Conservation (phyloP, 768 basidiomycete genomes). For the Phlebiopsis flavidoalba region DNA sequence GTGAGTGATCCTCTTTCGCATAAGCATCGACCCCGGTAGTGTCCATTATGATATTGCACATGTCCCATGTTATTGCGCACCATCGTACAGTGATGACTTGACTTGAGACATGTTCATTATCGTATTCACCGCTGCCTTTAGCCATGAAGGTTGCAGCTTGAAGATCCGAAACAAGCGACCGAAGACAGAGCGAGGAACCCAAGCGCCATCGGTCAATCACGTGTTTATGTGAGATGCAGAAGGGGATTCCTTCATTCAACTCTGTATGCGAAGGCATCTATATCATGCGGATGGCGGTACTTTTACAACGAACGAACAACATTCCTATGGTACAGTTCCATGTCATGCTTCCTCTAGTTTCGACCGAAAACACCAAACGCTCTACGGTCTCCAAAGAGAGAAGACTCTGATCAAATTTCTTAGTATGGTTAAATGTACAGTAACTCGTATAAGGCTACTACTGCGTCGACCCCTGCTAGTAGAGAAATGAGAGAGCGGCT, state of each 20-base stretch:
- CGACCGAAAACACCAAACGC: background rate
- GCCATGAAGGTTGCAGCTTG: too few species aligned
- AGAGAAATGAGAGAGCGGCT: background rate
- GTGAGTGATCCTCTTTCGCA: too few species aligned
- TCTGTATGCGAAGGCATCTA: background rate
- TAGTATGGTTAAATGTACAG: background rate
- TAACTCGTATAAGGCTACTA: background rate
- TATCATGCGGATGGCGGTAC: background rate
- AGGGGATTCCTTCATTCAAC: background rate
- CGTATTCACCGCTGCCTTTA: too few species aligned
- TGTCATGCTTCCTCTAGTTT: background rate
- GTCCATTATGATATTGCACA: too few species aligned
- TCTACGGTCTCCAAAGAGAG: background rate
- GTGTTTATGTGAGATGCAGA: background rate
- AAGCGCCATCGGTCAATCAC: too few species aligned
- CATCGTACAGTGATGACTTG: too few species aligned
- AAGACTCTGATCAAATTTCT: background rate
- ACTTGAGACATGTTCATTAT: too few species aligned
- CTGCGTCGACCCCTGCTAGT: background rate
- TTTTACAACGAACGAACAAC: background rate
- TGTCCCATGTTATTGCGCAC: too few species aligned
- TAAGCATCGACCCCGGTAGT: too few species aligned
- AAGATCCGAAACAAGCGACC: too few species aligned
- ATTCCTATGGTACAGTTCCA: background rate
- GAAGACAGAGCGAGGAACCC: too few species aligned